phyloP scores from a whole-genome alignment of 805 yeast species.

The Brettanomyces nanus region DNA sequence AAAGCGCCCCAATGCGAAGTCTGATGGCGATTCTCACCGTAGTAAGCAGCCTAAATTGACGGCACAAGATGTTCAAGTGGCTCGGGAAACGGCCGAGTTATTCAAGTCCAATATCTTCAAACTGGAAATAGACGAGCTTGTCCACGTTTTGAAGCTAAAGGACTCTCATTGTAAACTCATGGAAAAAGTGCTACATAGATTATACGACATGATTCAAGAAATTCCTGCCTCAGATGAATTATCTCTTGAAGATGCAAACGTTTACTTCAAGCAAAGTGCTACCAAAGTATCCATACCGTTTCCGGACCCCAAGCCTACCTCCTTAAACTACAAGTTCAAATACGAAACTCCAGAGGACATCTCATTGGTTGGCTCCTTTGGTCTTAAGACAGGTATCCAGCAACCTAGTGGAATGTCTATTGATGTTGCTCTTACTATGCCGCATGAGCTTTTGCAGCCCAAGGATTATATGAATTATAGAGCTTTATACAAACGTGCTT shows the following conservation, averaged over 20 bases:
- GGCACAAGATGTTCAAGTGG: slow-evolving; percentile 82
- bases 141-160: slow-evolving; percentile 71
- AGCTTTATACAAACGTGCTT: slow-evolving; percentile 83
- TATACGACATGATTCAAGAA: slow-evolving; percentile 59
- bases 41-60: slow-evolving; percentile 31
- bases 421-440: slow-evolving; percentile 82
- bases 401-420: slow-evolving; percentile 55
- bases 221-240: slow-evolving; percentile 50
- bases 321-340: slow-evolving; percentile 60
- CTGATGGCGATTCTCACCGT: too few relatives aligned
- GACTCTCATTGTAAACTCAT: slow-evolving; percentile 57
- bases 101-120: slow-evolving; percentile 95
- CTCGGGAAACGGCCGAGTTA: slow-evolving; percentile 88
- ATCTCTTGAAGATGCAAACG: slow-evolving; percentile 52
- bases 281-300: slow-evolving; percentile 66
- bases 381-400: slow-evolving; percentile 71
- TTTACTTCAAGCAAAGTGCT: slow-evolving; percentile 33
- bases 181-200: slow-evolving; percentile 67
- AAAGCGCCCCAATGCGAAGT: too few relatives aligned
- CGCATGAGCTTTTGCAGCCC: slow-evolving; percentile 60
- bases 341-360: slow-evolving; percentile 66
- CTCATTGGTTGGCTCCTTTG: slow-evolving; percentile 82
- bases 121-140: slow-evolving; percentile 84
- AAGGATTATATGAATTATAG: slow-evolving; percentile 89
- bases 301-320: slow-evolving; percentile 79